Conservation (phyloP, 345 rosid genomes). For the Durio zibethinus region DNA sequence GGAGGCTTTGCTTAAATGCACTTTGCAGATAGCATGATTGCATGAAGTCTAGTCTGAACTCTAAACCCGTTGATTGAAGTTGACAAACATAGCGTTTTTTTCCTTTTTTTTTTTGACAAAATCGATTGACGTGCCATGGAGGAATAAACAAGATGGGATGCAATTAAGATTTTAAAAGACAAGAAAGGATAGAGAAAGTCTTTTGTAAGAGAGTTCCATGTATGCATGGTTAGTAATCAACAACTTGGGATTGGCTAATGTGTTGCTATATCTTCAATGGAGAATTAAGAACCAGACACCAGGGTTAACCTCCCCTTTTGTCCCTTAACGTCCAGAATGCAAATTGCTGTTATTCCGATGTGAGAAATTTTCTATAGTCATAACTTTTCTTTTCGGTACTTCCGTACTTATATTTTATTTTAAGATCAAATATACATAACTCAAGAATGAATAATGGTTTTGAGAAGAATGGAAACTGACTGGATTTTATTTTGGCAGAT, state of each 20-base stretch:
- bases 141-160: neutral
- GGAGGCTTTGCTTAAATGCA: neutral
- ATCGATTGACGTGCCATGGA: neutral
- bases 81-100: neutral
- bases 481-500: constrained; percentile 52
- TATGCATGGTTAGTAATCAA: neutral
- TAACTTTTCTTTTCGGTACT: neutral
- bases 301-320: neutral
- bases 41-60: neutral
- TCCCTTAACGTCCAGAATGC: neutral
- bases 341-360: neutral
- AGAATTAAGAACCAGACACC: too few species aligned
- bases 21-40: neutral
- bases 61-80: neutral
- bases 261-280: neutral
- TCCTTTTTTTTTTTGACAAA: neutral
- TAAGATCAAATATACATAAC: neutral
- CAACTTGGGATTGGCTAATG: neutral
- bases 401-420: neutral
- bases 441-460: neutral
- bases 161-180: neutral
- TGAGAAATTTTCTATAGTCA: neutral
- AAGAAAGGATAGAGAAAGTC: neutral
- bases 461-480: constrained; percentile 9
- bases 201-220: neutral